These are phyloP conservation scores for Candida krabiensis DNA, from an alignment of 805 yeast genomes.

Conservation along the genomic window DNA sequence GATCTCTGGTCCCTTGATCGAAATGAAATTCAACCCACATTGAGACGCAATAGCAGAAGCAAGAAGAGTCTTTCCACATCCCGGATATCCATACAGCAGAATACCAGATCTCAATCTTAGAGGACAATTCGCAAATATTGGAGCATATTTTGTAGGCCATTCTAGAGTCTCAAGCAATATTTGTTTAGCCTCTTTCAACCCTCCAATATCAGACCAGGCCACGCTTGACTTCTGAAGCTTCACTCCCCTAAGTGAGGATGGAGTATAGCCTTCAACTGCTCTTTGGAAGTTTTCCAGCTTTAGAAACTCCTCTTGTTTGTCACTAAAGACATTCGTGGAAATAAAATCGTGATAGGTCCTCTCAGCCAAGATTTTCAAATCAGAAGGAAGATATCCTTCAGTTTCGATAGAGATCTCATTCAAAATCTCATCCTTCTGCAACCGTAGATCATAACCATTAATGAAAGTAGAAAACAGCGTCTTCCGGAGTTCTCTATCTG, in stretches of 20 bases:
- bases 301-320: constrained; percentile 3
- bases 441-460: constrained; percentile 24
- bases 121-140: constrained; percentile 89
- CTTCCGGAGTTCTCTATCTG: constrained; percentile 52
- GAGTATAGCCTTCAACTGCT: constrained; percentile 70
- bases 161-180: constrained; percentile 84
- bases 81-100: constrained; percentile 91
- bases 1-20: constrained; percentile 94
- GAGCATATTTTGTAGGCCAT: constrained; percentile 97
- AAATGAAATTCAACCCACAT: constrained; percentile 90
- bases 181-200: constrained; percentile 71
- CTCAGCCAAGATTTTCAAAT: constrained; percentile 68
- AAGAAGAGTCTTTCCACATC: constrained; percentile 92
- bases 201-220: constrained; percentile 90
- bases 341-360: constrained; percentile 58
- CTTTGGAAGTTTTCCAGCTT: constrained; percentile 43
- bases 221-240: constrained; percentile 75
- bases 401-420: constrained; percentile 65
- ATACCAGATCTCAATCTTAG: constrained; percentile 87
- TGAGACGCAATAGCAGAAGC: constrained; percentile 94
- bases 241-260: constrained; percentile 83
- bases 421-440: constrained; percentile 43
- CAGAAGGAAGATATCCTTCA: constrained; percentile 89
- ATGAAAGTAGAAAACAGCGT: constrained; percentile 38
- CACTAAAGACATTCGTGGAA: constrained; percentile 11